Percentiles rank a stretch among this genome's conserved stretches.
phyloP scores from a whole-genome alignment of 371 early-diverging fungal genomes.

The Apophysomyces elegans region DNA sequence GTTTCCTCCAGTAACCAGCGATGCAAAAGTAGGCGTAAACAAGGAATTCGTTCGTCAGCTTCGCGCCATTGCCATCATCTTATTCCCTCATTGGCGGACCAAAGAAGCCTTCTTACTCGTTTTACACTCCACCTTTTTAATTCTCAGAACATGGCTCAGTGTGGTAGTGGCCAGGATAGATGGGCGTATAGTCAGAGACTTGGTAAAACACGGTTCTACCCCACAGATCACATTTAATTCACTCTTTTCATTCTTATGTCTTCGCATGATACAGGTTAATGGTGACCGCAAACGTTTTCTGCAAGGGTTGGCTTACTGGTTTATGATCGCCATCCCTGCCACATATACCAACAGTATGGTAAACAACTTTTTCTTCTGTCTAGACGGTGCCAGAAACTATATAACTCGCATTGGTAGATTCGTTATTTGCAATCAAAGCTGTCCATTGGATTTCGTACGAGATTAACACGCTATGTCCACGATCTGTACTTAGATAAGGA shows the following conservation, averaged over 20 bases:
- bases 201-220: conserved; percentile 60
- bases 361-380: conserved; percentile 21
- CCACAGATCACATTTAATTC: neutral
- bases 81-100: conserved; percentile 71
- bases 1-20: conserved; percentile 37
- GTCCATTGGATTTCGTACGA: conserved; percentile 85
- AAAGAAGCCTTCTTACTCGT: conserved; percentile 83
- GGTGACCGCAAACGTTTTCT: conserved; percentile 41
- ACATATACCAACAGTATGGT: conserved; percentile 98
- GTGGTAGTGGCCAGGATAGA: conserved; percentile 94
- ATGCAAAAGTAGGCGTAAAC: conserved; percentile 65
- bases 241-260: neutral
- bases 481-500: conserved; percentile 75
- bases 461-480: conserved; percentile 81
- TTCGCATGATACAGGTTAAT: conserved; percentile 30
- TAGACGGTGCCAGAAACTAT: neutral
- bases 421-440: conserved; percentile 92
- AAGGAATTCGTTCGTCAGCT: conserved; percentile 73
- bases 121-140: conserved; percentile 85
- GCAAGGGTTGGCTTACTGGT: conserved; percentile 84
- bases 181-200: conserved; percentile 90
- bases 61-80: conserved; percentile 67
- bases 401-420: conserved; percentile 46
- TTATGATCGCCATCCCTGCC: conserved; percentile 94
- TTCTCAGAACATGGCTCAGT: conserved; percentile 89